Conservation (phyloP, 495 filamentous ascomycete genomes). For the Lentithecium fluviatile region DNA sequence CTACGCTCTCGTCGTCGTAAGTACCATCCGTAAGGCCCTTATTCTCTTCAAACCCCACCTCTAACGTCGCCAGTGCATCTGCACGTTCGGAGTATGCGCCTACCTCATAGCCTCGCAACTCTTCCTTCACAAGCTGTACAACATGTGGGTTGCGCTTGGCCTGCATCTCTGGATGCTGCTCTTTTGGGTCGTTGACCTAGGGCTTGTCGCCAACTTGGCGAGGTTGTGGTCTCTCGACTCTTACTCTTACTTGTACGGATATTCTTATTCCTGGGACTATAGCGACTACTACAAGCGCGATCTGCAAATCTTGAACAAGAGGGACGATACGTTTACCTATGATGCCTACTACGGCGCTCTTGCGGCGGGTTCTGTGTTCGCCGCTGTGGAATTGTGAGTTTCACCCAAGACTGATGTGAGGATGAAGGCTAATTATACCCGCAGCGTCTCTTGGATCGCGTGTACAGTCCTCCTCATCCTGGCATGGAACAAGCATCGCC, state of each 20-base stretch:
- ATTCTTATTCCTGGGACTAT: too few species aligned
- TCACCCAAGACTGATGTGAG: not conserved
- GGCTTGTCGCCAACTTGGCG: constrained; percentile 30
- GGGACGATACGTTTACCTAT: constrained; percentile 15
- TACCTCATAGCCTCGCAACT: constrained; percentile 20
- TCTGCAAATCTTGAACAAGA: not conserved
- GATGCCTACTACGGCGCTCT: constrained; percentile 27
- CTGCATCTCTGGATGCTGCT: constrained; percentile 28
- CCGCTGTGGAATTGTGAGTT: constrained; percentile 22
- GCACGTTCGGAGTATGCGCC: constrained; percentile 13
- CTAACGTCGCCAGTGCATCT: constrained; percentile 13
- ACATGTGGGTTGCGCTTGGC: constrained; percentile 20
- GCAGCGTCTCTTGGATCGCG: constrained; percentile 17
- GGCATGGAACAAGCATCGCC: constrained; percentile 19
- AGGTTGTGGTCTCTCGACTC: constrained; percentile 3
- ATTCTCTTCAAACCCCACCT: not conserved
- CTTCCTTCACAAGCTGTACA: constrained; percentile 20
- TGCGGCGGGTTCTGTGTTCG: constrained; percentile 29
- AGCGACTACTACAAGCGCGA: constrained; percentile 10
- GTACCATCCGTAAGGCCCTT: too few species aligned
- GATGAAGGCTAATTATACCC: not conserved
- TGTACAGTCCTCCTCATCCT: constrained; percentile 18
- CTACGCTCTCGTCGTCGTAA: constrained; percentile 31
- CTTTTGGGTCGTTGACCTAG: constrained; percentile 32
- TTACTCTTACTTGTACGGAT: not conserved